Evolutionary conservation across 1,284 basidiomycete species (phyloP).

Genomic region (Mycena sp.): DNA sequence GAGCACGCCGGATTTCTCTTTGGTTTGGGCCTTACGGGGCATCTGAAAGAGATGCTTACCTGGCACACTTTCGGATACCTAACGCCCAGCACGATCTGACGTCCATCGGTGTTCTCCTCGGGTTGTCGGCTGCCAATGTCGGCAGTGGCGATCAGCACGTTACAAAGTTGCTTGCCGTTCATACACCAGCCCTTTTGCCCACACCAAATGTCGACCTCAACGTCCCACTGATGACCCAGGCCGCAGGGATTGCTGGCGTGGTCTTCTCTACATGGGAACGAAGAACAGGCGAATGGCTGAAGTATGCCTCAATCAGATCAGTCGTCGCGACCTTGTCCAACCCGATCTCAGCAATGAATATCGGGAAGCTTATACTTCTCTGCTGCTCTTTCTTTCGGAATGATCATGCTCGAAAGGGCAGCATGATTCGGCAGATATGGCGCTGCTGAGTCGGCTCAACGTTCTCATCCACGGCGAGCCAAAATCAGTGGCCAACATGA

Average conservation of each 20-base stretch:
- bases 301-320: slow-evolving; percentile 87
- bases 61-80: slow-evolving; percentile 94
- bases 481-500: slow-evolving; percentile 46
- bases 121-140: slow-evolving; percentile 91
- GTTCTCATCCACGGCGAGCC: slow-evolving; percentile 79
- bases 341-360: slow-evolving; percentile 87
- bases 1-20: slow-evolving; percentile 96
- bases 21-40: slow-evolving; percentile 92
- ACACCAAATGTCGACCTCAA: slow-evolving; percentile 89
- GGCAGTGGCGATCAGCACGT: slow-evolving; percentile 89
- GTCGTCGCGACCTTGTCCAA: slow-evolving; percentile 78
- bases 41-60: slow-evolving; percentile 87
- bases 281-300: slow-evolving; percentile 93
- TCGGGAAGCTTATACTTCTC: slow-evolving; percentile 94
- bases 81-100: slow-evolving; percentile 94
- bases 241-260: slow-evolving; percentile 91
- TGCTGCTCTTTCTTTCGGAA: slow-evolving; percentile 90
- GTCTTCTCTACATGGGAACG: slow-evolving; percentile 90
- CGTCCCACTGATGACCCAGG: slow-evolving; percentile 89
- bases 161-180: slow-evolving; percentile 91
- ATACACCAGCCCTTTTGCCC: slow-evolving; percentile 92
- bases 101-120: slow-evolving; percentile 92
- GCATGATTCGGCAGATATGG: slow-evolving; percentile 77
- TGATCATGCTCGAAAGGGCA: slow-evolving; percentile 94
- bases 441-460: slow-evolving; percentile 72